phyloP scores from a whole-genome alignment of 2,329 filamentous ascomycete genomes.

The Talaromyces sp. region DNA sequence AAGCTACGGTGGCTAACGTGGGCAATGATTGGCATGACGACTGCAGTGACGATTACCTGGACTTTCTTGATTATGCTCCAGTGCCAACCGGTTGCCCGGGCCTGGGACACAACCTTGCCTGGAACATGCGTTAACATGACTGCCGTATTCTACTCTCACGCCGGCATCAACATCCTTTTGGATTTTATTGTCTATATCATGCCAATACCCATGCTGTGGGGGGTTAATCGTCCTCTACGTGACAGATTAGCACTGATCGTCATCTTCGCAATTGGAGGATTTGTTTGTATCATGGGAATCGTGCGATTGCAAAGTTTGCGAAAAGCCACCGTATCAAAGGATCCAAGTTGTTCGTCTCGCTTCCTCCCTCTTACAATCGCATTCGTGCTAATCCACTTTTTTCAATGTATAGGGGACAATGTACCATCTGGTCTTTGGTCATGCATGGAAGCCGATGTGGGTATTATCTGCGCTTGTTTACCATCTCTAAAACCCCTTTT shows the following conservation, averaged over 20 bases:
- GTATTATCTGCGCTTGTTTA: background rate
- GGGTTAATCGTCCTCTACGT: background rate
- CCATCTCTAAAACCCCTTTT: background rate
- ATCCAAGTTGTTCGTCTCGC: background rate
- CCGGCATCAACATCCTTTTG: background rate
- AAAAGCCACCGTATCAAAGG: background rate
- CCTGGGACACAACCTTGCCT: background rate
- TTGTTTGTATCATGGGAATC: constrained; percentile 1
- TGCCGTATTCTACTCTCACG: background rate
- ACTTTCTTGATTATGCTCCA: background rate
- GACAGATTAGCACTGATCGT: background rate
- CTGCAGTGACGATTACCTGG: background rate
- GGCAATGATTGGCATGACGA: background rate
- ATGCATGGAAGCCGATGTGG: background rate
- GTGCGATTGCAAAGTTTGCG: background rate
- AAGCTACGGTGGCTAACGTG: background rate
- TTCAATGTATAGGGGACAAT: background rate
- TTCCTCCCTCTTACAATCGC: background rate
- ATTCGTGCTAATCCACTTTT: background rate
- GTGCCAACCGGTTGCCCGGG: background rate
- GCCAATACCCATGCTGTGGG: background rate
- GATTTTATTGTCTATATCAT: background rate
- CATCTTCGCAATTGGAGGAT: background rate
- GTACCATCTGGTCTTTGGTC: background rate
- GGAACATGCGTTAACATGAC: background rate